These are phyloP conservation scores for Phytophthora kernoviae DNA, from an alignment of 352 stramenopile genomes.

Conservation along the genomic window DNA sequence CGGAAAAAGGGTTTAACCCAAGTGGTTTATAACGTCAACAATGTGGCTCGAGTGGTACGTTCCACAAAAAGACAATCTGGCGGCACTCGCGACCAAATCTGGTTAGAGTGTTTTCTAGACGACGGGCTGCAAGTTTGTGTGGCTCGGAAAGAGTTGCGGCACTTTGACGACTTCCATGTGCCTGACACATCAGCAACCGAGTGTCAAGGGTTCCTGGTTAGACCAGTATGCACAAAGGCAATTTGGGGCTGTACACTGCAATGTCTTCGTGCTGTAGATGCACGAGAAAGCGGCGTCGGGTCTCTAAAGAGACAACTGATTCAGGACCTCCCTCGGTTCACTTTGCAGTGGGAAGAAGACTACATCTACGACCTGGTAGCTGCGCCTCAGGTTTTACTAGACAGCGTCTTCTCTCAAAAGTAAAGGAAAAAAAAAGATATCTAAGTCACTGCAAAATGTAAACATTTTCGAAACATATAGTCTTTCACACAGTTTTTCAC, in stretches of 20 bases:
- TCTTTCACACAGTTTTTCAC: background rate
- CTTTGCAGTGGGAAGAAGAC: slow-evolving; percentile 52
- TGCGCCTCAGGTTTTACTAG: slow-evolving; percentile 28
- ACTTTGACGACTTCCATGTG: slow-evolving; percentile 36
- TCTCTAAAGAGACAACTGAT: slow-evolving; percentile 40
- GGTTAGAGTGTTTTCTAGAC: slow-evolving; percentile 53
- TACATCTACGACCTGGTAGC: slow-evolving; percentile 45
- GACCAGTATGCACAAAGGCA: slow-evolving; percentile 32
- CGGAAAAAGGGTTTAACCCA: slow-evolving; percentile 6
- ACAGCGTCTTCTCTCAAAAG: slow-evolving; percentile 28
- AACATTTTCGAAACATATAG: slow-evolving; percentile 4
- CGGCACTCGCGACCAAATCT: slow-evolving; percentile 36
- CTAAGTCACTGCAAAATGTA: slow-evolving; percentile 7
- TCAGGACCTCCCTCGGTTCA: slow-evolving; percentile 44
- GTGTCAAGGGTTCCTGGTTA: slow-evolving; percentile 45
- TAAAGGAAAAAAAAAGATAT: background rate
- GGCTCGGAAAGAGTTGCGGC: slow-evolving; percentile 45
- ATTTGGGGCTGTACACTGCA: slow-evolving; percentile 44
- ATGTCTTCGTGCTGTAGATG: slow-evolving; percentile 40
- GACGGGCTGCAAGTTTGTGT: slow-evolving; percentile 46
- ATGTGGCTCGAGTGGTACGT: slow-evolving; percentile 35
- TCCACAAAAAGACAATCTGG: slow-evolving; percentile 24
- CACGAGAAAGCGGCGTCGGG: slow-evolving; percentile 18
- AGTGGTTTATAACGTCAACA: slow-evolving; percentile 44
- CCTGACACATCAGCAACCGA: slow-evolving; percentile 33